These are phyloP conservation scores for Leishmania tarentolae DNA, from an alignment of 208 protist genomes.

Conservation along the genomic window DNA sequence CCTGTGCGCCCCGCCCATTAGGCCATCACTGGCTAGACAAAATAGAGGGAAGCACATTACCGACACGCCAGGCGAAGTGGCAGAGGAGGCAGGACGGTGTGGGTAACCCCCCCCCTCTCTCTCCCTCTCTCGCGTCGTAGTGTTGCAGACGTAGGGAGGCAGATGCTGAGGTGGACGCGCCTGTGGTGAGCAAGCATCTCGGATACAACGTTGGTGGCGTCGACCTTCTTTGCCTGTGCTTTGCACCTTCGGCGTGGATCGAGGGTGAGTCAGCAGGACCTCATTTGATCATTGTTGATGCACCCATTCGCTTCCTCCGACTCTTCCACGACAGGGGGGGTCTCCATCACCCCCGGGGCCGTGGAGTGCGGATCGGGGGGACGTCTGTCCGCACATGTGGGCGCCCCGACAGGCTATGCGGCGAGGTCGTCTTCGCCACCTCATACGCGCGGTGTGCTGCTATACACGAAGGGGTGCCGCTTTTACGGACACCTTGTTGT, in stretches of 20 bases:
- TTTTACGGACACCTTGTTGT: background rate
- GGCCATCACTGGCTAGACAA: background rate
- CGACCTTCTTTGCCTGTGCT: background rate
- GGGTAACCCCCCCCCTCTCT: background rate
- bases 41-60: background rate
- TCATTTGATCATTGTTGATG: slow-evolving; percentile 9
- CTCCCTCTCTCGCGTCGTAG: background rate
- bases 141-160: slow-evolving; percentile 2
- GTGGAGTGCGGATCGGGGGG: background rate
- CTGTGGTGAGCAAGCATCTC: slow-evolving; percentile 5
- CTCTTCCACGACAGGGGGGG: too few species aligned
- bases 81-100: background rate
- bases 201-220: background rate
- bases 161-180: slow-evolving; percentile 5
- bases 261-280: background rate
- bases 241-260: background rate
- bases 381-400: slow-evolving; percentile 4
- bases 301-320: background rate
- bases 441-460: background rate
- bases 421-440: background rate
- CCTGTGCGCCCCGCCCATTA: background rate
- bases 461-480: background rate
- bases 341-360: background rate
- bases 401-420: background rate
- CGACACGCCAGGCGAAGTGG: background rate